These are phyloP conservation scores for Isabelozyma heimii DNA, from an alignment of 805 yeast species.

Conservation along the genomic window DNA sequence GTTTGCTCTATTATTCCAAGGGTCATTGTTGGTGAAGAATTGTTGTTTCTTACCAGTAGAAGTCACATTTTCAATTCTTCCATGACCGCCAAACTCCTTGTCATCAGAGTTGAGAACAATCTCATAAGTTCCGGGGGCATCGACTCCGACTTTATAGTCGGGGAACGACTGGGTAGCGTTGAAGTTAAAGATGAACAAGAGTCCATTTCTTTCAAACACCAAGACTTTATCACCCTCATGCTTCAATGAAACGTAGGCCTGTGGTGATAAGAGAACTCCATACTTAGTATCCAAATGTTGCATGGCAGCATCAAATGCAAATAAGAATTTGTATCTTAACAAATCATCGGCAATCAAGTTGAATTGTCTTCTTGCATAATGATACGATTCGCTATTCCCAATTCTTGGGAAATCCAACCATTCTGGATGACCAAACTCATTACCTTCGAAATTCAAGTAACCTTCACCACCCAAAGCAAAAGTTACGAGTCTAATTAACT, in stretches of 20 bases:
- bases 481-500: constrained; percentile 83
- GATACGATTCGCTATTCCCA: constrained; percentile 85
- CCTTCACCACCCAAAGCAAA: constrained; percentile 97
- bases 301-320: constrained; percentile 83
- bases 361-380: constrained; percentile 94
- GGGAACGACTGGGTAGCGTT: constrained; percentile 80
- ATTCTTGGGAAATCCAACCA: constrained; percentile 97
- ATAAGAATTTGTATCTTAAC: constrained; percentile 74
- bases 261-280: constrained; percentile 68
- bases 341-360: constrained; percentile 77
- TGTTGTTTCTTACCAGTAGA: constrained; percentile 36
- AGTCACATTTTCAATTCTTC: constrained; percentile 52
- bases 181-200: constrained; percentile 85
- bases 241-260: constrained; percentile 82
- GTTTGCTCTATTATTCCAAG: constrained; percentile 80
- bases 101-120: constrained; percentile 76
- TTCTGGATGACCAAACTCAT: constrained; percentile 98
- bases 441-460: constrained; percentile 93
- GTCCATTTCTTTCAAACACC: constrained; percentile 84
- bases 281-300: constrained; percentile 69
- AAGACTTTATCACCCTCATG: constrained; percentile 86
- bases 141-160: constrained; percentile 90
- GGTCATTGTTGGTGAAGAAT: constrained; percentile 68
- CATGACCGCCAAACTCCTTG: constrained; percentile 75
- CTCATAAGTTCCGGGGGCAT: constrained; percentile 70